Conservation (phyloP, 305 asterid genomes). For the Solanum aculeatissimum region DNA sequence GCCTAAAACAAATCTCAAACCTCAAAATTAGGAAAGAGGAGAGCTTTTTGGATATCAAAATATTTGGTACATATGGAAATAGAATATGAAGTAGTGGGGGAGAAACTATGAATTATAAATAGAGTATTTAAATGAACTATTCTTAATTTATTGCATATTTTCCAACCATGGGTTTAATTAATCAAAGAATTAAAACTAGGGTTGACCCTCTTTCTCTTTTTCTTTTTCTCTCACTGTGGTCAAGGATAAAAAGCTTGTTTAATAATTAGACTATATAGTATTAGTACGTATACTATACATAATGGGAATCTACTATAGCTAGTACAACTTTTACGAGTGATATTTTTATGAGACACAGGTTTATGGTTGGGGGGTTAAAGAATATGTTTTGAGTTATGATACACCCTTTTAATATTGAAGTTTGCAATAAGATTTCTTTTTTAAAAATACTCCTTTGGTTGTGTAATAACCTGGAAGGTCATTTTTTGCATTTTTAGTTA, state of each 20-base stretch:
- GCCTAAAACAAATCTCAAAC: not conserved
- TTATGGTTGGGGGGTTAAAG: not conserved
- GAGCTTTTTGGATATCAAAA: not conserved
- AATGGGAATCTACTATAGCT: not conserved
- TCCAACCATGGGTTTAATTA: not conserved
- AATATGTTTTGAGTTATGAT: not conserved
- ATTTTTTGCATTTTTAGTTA: too few species aligned
- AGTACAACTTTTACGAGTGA: not conserved
- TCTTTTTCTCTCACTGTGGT: not conserved
- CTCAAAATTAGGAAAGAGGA: not conserved
- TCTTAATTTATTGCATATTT: not conserved
- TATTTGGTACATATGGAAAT: not conserved
- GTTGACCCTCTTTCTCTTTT: not conserved
- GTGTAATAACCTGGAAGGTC: too few species aligned
- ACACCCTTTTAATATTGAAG: not conserved
- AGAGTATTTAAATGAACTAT: not conserved
- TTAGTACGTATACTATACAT: not conserved
- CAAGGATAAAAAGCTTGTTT: not conserved
- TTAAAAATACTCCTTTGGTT: rapidly evolving
- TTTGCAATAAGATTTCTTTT: not conserved
- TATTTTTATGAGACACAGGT: not conserved
- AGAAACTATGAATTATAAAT: not conserved
- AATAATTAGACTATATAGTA: not conserved
- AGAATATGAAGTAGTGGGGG: not conserved
- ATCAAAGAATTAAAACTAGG: not conserved